Percentiles rank a stretch among this genome's conserved stretches.
These are phyloP conservation scores for Colletotrichum sp. DNA, from an alignment of 2,329 filamentous ascomycete genomes.

Conservation along the genomic window DNA sequence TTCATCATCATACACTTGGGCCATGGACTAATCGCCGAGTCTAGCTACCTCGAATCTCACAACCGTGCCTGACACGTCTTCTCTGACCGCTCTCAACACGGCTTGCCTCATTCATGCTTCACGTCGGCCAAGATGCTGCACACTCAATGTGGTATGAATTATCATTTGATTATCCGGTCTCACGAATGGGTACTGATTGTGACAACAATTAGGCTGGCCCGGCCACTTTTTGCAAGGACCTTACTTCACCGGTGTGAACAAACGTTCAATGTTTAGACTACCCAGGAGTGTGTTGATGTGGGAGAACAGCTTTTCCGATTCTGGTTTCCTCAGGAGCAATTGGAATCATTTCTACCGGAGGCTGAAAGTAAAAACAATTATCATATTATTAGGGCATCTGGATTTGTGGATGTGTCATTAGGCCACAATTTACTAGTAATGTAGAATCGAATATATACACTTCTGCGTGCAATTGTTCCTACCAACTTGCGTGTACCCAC, in stretches of 20 bases:
- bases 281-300: fast-evolving
- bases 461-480: not conserved
- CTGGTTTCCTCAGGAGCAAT: fast-evolving
- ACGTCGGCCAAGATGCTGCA: not conserved
- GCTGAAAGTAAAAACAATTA: not conserved
- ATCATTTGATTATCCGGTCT: too few species aligned
- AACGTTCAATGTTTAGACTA: fast-evolving
- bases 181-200: not conserved
- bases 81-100: not conserved
- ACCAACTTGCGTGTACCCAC: not conserved
- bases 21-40: not conserved
- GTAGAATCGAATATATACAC: not conserved
- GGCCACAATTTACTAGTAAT: too few species aligned
- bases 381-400: not conserved
- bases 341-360: not conserved
- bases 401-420: not conserved
- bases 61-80: not conserved
- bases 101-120: not conserved
- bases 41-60: not conserved
- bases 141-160: not conserved
- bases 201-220: not conserved
- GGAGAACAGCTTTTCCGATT: too few species aligned
- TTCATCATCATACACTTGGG: too few species aligned
- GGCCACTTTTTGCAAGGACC: not conserved
- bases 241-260: not conserved